These are phyloP conservation scores for Ceratocystis albifundus DNA, from an alignment of 2,329 filamentous ascomycete species.

Conservation along the genomic window DNA sequence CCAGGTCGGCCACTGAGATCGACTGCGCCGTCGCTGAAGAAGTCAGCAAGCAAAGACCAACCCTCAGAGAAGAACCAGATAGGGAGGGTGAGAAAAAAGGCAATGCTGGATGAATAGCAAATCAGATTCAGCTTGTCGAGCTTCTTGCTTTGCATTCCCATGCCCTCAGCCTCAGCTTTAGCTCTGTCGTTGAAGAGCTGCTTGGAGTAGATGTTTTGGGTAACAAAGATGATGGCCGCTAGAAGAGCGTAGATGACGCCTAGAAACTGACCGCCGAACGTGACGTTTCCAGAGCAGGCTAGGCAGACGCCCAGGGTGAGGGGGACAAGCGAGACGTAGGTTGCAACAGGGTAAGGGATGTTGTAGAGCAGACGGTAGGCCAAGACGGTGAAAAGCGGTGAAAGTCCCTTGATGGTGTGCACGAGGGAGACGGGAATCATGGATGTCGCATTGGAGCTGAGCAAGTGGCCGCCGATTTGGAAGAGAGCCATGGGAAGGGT, in stretches of 20 bases:
- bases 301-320: conserved; percentile 91
- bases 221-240: conserved; percentile 90
- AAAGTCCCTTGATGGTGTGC: conserved; percentile 96
- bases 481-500: conserved; percentile 88
- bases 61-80: conserved; percentile 94
- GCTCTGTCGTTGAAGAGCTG: conserved; percentile 92
- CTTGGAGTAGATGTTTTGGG: conserved; percentile 97
- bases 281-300: conserved; percentile 73
- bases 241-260: conserved; percentile 83
- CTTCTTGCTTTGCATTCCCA: conserved; percentile 54
- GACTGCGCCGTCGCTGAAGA: conserved; percentile 70
- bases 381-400: conserved; percentile 85
- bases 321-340: conserved; percentile 81
- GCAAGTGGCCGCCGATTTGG: conserved; percentile 83
- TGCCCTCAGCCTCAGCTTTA: conserved; percentile 64
- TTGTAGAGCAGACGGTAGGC: conserved; percentile 84
- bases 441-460: conserved; percentile 86
- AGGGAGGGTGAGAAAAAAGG: conserved; percentile 75
- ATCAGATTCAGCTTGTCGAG: conserved; percentile 93
- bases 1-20: conserved; percentile 48
- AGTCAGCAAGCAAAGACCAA: conserved; percentile 61
- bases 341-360: conserved; percentile 75
- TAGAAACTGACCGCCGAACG: conserved; percentile 72
- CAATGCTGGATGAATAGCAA: conserved; percentile 91
- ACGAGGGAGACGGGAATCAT: conserved; percentile 94